A percentile compares a stretch with the other conserved stretches of the same genome.
Conservation (phyloP, 352 stramenopile species). For the Globisporangium okanoganense region DNA sequence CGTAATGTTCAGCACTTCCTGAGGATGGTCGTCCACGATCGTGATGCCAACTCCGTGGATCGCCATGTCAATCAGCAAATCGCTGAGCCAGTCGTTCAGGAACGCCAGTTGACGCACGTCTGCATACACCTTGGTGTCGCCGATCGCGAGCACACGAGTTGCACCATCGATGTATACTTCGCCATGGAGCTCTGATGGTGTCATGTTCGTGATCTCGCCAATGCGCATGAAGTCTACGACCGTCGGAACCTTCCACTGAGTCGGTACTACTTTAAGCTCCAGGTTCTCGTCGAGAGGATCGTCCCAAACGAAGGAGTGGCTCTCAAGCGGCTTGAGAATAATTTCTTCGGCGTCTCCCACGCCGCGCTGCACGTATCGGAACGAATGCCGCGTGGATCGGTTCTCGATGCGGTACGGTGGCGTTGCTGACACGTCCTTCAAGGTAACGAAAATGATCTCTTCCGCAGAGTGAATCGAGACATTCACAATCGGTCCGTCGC, state of each 20-base stretch:
- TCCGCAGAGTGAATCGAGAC: conserved; percentile 52
- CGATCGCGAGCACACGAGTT: conserved; percentile 76
- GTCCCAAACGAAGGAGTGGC: conserved; percentile 81
- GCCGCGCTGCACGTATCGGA: conserved; percentile 71
- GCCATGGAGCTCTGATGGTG: conserved; percentile 51
- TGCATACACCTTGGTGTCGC: conserved; percentile 62
- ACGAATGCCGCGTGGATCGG: conserved; percentile 61
- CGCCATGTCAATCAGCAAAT: conserved; percentile 69
- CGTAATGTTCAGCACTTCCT: conserved; percentile 83
- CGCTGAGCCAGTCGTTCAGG: conserved; percentile 70
- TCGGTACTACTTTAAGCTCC: conserved; percentile 53
- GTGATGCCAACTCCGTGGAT: conserved; percentile 76
- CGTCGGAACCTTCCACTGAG: conserved; percentile 65
- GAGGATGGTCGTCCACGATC: conserved; percentile 69
- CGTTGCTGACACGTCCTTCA: conserved; percentile 63
- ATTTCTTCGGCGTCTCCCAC: conserved; percentile 62
- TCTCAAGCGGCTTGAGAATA: conserved; percentile 59
- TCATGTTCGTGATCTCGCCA: conserved; percentile 48
- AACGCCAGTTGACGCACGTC: conserved; percentile 50
- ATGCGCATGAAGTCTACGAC: conserved; percentile 77
- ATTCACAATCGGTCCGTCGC: conserved; percentile 71
- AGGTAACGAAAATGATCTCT: conserved; percentile 65
- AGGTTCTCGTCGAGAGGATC: conserved; percentile 53
- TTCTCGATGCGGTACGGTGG: conserved; percentile 86
- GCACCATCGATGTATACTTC: conserved; percentile 86